Percentiles rank a stretch among this genome's conserved stretches.
Evolutionary conservation across 2,329 filamentous ascomycete species (phyloP).

Genomic region (Septoria petroselini): DNA sequence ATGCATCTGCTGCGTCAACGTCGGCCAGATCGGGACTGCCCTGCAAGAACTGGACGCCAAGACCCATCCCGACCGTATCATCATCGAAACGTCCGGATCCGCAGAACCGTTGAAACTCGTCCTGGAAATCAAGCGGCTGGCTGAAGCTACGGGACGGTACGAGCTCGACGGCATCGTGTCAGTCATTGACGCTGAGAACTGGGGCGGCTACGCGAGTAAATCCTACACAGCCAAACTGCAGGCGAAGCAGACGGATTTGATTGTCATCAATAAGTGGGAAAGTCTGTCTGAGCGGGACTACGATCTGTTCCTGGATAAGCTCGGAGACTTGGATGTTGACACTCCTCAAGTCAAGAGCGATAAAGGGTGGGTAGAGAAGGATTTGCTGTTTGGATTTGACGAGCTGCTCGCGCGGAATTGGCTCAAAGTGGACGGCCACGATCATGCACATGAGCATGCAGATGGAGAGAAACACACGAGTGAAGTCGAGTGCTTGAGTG

Average conservation of each 20-base stretch:
- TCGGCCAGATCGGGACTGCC: slow-evolving; percentile 81
- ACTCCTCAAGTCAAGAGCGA: slow-evolving; percentile 77
- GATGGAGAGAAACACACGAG: slow-evolving; percentile 61
- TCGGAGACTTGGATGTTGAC: slow-evolving; percentile 78
- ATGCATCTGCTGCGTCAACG: slow-evolving; percentile 98
- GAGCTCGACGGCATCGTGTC: slow-evolving; percentile 82
- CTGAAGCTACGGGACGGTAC: slow-evolving; percentile 66
- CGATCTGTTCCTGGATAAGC: slow-evolving; percentile 72
- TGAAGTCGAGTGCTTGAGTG: slow-evolving; percentile 87
- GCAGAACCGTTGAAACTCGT: slow-evolving; percentile 81
- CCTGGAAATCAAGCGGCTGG: slow-evolving; percentile 81
- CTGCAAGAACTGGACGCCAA: slow-evolving; percentile 67
- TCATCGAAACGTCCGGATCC: slow-evolving; percentile 88
- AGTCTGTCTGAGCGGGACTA: slow-evolving; percentile 66
- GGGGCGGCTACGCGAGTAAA: slow-evolving; percentile 87
- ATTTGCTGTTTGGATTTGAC: slow-evolving; percentile 83
- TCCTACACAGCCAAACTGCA: slow-evolving; percentile 85
- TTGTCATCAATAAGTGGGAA: slow-evolving; percentile 95
- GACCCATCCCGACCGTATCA: slow-evolving; percentile 72
- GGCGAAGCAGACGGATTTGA: slow-evolving; percentile 82
- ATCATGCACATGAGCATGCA: slow-evolving; percentile 43
- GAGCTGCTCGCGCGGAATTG: slow-evolving; percentile 64
- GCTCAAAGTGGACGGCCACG: slow-evolving; percentile 40
- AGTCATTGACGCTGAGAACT: slow-evolving; percentile 93
- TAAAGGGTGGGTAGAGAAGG: slow-evolving; percentile 72